A percentile compares a stretch with the other conserved stretches of the same genome.
Evolutionary conservation across 1,284 basidiomycete species (phyloP).

Genomic region (Naganishia albida): DNA sequence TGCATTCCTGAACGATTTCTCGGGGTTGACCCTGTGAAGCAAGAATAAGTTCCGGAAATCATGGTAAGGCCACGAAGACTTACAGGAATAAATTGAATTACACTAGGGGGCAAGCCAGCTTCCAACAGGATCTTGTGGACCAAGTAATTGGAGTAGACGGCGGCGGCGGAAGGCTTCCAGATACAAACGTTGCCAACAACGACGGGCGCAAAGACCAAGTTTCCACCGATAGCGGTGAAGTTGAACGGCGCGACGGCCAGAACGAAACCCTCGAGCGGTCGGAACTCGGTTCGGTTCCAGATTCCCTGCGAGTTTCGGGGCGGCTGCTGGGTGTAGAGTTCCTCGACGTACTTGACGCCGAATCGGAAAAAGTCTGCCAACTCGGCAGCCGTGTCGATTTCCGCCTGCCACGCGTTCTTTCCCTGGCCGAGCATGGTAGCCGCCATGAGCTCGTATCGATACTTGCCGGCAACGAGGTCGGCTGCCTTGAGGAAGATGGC

Average conservation of each 20-base stretch:
- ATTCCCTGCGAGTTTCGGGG: slow-evolving; percentile 78
- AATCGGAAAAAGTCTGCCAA: slow-evolving; percentile 94
- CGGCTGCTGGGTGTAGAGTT: slow-evolving; percentile 89
- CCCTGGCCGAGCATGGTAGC: slow-evolving; percentile 98
- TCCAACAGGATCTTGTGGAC: slow-evolving; percentile 88
- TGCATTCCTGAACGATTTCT: slow-evolving; percentile 77
- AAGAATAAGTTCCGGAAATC: background rate
- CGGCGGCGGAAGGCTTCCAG: slow-evolving; percentile 97
- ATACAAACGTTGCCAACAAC: slow-evolving; percentile 92
- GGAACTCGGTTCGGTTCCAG: slow-evolving; percentile 98
- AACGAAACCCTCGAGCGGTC: slow-evolving; percentile 94
- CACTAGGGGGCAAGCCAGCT: slow-evolving; percentile 89
- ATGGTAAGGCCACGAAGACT: slow-evolving; percentile 2
- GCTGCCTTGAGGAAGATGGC: slow-evolving; percentile 98
- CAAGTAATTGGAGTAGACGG: slow-evolving; percentile 93
- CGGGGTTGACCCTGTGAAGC: slow-evolving; percentile 62
- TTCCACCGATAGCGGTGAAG: slow-evolving; percentile 95
- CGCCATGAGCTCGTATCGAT: slow-evolving; percentile 90
- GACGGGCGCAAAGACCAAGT: slow-evolving; percentile 80
- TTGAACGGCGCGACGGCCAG: slow-evolving; percentile 98
- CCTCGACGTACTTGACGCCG: slow-evolving; percentile 90
- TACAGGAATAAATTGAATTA: slow-evolving; percentile 91
- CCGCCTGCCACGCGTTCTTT: slow-evolving; percentile 99
- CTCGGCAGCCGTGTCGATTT: slow-evolving; percentile 99
- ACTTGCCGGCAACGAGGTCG: slow-evolving; percentile 90